Conservation (phyloP, 768 basidiomycete species). For the Boletus pseudo-olivaceus region DNA sequence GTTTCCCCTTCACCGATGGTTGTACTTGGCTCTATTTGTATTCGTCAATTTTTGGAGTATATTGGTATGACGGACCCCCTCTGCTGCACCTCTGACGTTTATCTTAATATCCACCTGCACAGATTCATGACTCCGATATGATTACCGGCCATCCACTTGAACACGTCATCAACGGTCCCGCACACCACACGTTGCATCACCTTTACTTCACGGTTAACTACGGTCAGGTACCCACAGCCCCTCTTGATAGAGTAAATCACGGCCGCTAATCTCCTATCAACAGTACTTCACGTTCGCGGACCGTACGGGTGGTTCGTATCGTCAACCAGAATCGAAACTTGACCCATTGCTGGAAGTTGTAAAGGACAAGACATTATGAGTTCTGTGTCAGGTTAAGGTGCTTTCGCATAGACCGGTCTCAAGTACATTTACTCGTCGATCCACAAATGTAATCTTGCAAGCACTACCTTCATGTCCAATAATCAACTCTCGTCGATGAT, state of each 20-base stretch:
- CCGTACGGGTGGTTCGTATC: constrained; percentile 77
- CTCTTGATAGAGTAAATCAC: neutral
- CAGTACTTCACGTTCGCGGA: constrained; percentile 99
- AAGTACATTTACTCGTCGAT: neutral
- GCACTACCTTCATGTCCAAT: neutral
- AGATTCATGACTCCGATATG: constrained; percentile 99
- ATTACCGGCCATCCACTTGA: constrained; percentile 87
- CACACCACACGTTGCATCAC: constrained; percentile 96
- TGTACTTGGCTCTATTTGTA: constrained; percentile 85
- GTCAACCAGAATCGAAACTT: constrained; percentile 76
- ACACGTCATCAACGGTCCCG: constrained; percentile 93
- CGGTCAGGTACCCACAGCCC: constrained; percentile 64
- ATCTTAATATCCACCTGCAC: neutral
- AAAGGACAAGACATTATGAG: constrained; percentile 28
- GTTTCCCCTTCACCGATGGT: constrained; percentile 83
- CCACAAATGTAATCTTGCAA: neutral
- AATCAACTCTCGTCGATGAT: neutral
- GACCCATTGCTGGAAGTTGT: constrained; percentile 76
- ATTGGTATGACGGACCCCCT: constrained; percentile 49
- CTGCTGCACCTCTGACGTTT: neutral
- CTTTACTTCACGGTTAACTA: constrained; percentile 97
- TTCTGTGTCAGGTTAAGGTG: too few species aligned
- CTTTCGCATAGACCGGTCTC: constrained; percentile 5
- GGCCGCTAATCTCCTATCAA: constrained; percentile 18
- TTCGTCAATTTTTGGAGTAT: constrained; percentile 94